These are phyloP conservation scores for Rubroboletus satanas DNA, from an alignment of 768 basidiomycete genomes.

Conservation along the genomic window DNA sequence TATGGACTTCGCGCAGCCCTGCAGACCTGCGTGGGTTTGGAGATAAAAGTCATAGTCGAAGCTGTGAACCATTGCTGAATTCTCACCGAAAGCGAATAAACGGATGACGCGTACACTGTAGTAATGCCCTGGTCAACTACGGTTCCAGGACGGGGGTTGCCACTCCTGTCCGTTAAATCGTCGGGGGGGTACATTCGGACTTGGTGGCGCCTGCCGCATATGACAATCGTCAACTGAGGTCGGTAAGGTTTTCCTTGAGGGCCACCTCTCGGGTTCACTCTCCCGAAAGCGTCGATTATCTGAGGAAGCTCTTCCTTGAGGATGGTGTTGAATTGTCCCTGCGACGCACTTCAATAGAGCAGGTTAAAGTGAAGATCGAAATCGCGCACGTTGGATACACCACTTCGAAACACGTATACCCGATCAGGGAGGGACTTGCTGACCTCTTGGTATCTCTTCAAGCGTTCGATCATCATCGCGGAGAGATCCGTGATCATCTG, in stretches of 20 bases:
- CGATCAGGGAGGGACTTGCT: conserved; percentile 61
- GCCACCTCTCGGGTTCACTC: conserved; percentile 39
- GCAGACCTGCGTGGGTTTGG: conserved; percentile 70
- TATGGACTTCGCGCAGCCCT: conserved; percentile 68
- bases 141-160: conserved; percentile 77
- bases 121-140: conserved; percentile 79
- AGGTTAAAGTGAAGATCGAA: neutral
- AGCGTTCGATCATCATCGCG: conserved; percentile 68
- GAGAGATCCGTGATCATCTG: conserved; percentile 73
- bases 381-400: conserved; percentile 67
- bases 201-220: conserved; percentile 73
- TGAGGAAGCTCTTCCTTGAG: conserved; percentile 57
- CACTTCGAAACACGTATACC: conserved; percentile 73
- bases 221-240: conserved; percentile 65
- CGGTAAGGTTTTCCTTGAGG: conserved; percentile 45
- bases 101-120: conserved; percentile 44
- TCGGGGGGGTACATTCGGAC: conserved; percentile 57
- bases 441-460: conserved; percentile 52
- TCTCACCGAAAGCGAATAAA: neutral
- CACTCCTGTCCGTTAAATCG: conserved; percentile 53
- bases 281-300: conserved; percentile 56
- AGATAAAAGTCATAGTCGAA: conserved; percentile 67
- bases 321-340: conserved; percentile 74
- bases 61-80: conserved; percentile 25
- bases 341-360: neutral